Base-by-base conservation (phyloP, 768 basidiomycete genomes). In the Tricholoma matsutake region DNA sequence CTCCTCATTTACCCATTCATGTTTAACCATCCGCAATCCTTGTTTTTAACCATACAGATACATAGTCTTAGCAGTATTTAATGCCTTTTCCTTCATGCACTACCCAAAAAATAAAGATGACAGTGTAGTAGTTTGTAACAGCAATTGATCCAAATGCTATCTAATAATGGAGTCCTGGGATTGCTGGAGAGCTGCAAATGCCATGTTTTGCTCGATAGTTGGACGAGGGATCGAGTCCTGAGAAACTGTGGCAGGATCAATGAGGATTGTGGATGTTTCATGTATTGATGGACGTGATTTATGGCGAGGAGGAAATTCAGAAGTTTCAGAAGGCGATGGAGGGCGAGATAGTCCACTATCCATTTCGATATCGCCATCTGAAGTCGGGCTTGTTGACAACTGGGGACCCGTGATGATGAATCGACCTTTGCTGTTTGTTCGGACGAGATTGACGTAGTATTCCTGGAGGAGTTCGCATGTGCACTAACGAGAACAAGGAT, bases 401-500 rank as follows among this genome's bases (percentile, higher is more conserved):
- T 78, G 72, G 41, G 78, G 69, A 20, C 84, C 83, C 34, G 73
- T 73, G 67, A 89, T 81, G 63, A 77, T 73, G 69, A 80, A 91
- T 60, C 73, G 75, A 62, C 84, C 86, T 22, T 76, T 76, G 72
- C 85, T 89, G 72, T 96, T 89, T 10, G 93, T 92, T 59, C 90
- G 85, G 61, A 95, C 90, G 70, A 98, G 90, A 71, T 92, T 96
- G 77, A 91, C 81, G 79, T 96, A 97, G 76, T 96, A 98, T 68
- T 93, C 88, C 75, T 97, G 92, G 43, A 97, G 84, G 66, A 92
- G 81, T 67, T 96, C 93, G 63, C 89, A 86, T 20, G 92, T 94
- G 79, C 92, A 94, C 95, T 97, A 78, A 54, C 56, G 61, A 70
- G 67, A 68, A 65, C 67, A 72, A 69, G 65, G 60, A 61, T 68